phyloP scores from a whole-genome alignment of 495 filamentous ascomycete species.

The Elaphomyces granulatus region DNA sequence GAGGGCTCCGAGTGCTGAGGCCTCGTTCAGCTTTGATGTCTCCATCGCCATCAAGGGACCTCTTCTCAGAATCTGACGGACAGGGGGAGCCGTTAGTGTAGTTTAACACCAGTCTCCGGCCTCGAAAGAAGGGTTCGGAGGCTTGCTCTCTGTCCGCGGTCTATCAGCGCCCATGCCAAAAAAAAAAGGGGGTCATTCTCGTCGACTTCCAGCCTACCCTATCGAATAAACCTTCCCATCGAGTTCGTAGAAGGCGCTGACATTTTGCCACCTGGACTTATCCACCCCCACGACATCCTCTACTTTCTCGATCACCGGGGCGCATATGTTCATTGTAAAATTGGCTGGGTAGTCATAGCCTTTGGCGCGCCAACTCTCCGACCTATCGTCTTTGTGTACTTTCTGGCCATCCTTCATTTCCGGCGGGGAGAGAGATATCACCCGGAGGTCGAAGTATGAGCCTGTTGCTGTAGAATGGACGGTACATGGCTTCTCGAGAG shows the following conservation, averaged over 20 bases:
- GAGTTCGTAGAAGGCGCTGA: constrained; percentile 78
- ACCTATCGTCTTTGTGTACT: constrained; percentile 41
- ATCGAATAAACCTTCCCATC: constrained; percentile 68
- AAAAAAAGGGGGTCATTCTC: background rate
- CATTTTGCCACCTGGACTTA: constrained; percentile 51
- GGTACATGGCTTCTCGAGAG: constrained; percentile 52
- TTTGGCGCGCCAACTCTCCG: constrained; percentile 65
- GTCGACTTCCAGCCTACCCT: constrained; percentile 41
- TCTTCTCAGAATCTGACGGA: constrained; percentile 7
- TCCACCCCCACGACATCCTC: constrained; percentile 58
- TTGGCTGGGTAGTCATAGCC: constrained; percentile 81
- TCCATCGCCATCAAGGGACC: constrained; percentile 18
- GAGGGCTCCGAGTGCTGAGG: constrained; percentile 34
- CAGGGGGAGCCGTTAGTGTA: constrained; percentile 87
- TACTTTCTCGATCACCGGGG: constrained; percentile 62
- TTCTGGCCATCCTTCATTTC: constrained; percentile 40
- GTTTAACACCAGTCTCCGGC: constrained; percentile 81
- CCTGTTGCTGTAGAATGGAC: constrained; percentile 58
- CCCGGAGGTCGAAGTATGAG: constrained; percentile 79
- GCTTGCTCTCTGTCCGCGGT: constrained; percentile 39
- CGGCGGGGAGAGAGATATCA: constrained; percentile 47
- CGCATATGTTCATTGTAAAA: constrained; percentile 93
- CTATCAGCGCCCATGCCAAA: background rate
- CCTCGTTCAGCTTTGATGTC: constrained; percentile 21
- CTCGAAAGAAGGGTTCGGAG: constrained; percentile 62